Conservation (phyloP, 495 filamentous ascomycete species). For the Aspergillus biplanus region DNA sequence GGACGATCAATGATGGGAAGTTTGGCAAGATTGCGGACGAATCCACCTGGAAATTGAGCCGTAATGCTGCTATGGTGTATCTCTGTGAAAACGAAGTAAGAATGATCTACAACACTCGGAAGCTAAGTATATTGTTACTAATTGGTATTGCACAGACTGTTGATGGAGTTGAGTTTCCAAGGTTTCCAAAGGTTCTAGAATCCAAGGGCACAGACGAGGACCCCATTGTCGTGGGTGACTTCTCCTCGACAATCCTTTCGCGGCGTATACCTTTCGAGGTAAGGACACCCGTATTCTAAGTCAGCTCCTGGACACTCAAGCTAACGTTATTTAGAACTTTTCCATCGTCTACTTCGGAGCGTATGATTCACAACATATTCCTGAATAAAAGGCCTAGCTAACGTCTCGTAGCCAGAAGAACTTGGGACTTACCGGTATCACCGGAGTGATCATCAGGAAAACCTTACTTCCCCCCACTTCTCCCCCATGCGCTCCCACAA, state of each 20-base stretch:
- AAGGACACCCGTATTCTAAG: background rate
- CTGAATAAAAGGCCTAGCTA: conserved; percentile 17
- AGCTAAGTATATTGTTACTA: background rate
- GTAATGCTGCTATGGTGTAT: conserved; percentile 77
- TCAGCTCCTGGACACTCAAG: background rate
- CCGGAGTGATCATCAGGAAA: conserved; percentile 80
- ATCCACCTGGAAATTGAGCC: conserved; percentile 74
- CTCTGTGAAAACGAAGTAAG: conserved; percentile 89
- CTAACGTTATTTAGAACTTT: conserved; percentile 53
- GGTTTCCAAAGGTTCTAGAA: conserved; percentile 68
- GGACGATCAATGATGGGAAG: conserved; percentile 75
- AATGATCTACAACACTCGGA: background rate
- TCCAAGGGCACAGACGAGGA: conserved; percentile 54
- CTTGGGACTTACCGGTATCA: conserved; percentile 81
- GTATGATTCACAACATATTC: conserved; percentile 26
- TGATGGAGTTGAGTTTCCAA: conserved; percentile 91
- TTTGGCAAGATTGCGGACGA: conserved; percentile 83
- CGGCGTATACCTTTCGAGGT: conserved; percentile 64
- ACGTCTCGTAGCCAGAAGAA: conserved; percentile 69
- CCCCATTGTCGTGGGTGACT: conserved; percentile 78
- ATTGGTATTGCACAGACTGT: conserved; percentile 32
- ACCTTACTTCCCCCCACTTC: conserved; percentile 67
- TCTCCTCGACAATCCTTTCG: conserved; percentile 73
- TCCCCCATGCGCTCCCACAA: conserved; percentile 58
- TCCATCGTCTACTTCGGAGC: conserved; percentile 49